A percentile compares a stretch with the other conserved stretches of the same genome.
phyloP scores from a whole-genome alignment of 2,329 filamentous ascomycete genomes.

The Cladosporium oxysporum region DNA sequence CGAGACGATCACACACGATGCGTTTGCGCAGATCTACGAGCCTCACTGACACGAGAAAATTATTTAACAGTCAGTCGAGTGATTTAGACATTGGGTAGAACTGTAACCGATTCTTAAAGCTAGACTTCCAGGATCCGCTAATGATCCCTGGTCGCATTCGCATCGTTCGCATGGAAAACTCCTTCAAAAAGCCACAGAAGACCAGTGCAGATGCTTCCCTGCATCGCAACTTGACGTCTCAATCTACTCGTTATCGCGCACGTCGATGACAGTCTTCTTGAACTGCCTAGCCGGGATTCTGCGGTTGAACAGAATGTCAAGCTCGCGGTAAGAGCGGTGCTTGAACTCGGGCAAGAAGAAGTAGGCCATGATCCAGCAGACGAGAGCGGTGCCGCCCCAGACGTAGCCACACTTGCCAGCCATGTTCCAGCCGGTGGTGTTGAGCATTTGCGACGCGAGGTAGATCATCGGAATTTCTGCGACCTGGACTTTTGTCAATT shows the following conservation, averaged over 20 bases:
- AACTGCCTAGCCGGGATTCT: constrained; percentile 73
- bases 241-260: constrained; percentile 35
- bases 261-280: constrained; percentile 47
- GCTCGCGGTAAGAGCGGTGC: constrained; percentile 80
- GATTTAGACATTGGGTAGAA: neutral
- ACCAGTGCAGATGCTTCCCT: neutral
- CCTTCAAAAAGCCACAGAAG: neutral
- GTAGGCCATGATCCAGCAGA: constrained; percentile 80
- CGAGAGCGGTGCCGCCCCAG: constrained; percentile 78
- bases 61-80: neutral
- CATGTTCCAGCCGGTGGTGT: constrained; percentile 85
- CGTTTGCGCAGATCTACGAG: too few relatives aligned
- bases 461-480: constrained; percentile 80
- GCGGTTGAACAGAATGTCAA: constrained; percentile 81
- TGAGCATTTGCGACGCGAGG: constrained; percentile 89
- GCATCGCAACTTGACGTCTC: neutral
- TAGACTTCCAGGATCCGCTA: neutral
- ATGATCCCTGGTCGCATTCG: neutral
- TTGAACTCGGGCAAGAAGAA: constrained; percentile 79
- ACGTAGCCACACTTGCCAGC: constrained; percentile 85
- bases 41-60: too few relatives aligned
- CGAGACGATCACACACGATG: neutral
- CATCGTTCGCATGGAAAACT: neutral
- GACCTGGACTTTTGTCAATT: constrained; percentile 57
- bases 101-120: neutral